These are phyloP conservation scores for Priceomyces carsonii DNA, from an alignment of 805 yeast species.

Conservation along the genomic window DNA sequence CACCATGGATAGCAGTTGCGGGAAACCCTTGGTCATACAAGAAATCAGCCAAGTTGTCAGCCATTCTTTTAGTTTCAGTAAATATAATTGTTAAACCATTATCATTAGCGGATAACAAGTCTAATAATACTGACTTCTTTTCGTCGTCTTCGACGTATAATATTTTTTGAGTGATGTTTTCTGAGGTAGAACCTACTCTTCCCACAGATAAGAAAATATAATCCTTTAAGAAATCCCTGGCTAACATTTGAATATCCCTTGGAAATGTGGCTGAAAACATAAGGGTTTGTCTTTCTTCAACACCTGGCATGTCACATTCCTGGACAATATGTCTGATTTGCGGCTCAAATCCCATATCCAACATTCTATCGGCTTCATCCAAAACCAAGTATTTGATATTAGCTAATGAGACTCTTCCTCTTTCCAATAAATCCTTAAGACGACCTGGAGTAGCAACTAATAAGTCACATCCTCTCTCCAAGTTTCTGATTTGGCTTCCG, in stretches of 20 bases:
- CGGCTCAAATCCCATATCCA: constrained; percentile 99
- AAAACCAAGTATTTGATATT: constrained; percentile 92
- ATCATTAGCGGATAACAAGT: constrained; percentile 74
- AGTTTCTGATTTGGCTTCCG: constrained; percentile 79
- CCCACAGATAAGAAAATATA: constrained; percentile 97
- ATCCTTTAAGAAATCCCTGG: constrained; percentile 94
- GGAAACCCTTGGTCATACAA: constrained; percentile 86
- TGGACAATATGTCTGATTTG: constrained; percentile 98
- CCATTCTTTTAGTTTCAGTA: constrained; percentile 98
- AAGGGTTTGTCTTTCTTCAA: constrained; percentile 88
- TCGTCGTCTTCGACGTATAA: constrained; percentile 93
- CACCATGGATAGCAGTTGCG: constrained; percentile 99
- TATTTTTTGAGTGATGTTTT: constrained; percentile 94
- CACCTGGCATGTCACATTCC: constrained; percentile 96
- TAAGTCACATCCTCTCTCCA: constrained; percentile 92
- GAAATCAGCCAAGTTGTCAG: constrained; percentile 92
- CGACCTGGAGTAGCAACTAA: constrained; percentile 99
- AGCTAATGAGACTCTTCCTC: constrained; percentile 87
- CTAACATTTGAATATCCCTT: constrained; percentile 92
- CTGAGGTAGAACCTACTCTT: constrained; percentile 98
- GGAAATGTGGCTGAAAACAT: constrained; percentile 99
- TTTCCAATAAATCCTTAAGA: constrained; percentile 90
- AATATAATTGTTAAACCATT: constrained; percentile 88
- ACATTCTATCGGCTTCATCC: constrained; percentile 99
- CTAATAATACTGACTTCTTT: constrained; percentile 85